Conservation (phyloP, 1,284 basidiomycete species). For the Neolentinus lepideus region DNA sequence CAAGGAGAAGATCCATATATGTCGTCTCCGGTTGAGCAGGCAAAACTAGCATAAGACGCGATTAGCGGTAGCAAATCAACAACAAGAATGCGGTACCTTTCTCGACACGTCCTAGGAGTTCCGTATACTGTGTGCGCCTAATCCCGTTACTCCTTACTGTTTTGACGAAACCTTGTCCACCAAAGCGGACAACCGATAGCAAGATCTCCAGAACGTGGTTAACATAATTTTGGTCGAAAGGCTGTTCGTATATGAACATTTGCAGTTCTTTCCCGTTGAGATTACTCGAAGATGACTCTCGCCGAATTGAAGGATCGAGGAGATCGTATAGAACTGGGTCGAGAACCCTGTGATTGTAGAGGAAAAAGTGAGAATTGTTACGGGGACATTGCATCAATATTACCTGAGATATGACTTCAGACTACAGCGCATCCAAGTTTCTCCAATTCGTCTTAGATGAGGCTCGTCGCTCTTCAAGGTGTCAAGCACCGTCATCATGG, state of each 20-base stretch:
- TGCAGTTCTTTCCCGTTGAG: conserved; percentile 62
- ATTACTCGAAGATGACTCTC: conserved; percentile 39
- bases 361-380: conserved; percentile 5
- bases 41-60: neutral
- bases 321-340: conserved; percentile 84
- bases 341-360: conserved; percentile 49
- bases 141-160: conserved; percentile 54
- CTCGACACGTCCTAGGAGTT: conserved; percentile 52
- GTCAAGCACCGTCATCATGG: conserved; percentile 85
- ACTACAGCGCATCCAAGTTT: conserved; percentile 94
- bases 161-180: conserved; percentile 81
- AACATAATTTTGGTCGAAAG: conserved; percentile 73
- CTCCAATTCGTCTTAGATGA: conserved; percentile 66
- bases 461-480: conserved; percentile 74
- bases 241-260: conserved; percentile 60
- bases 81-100: conserved; percentile 32
- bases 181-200: conserved; percentile 75
- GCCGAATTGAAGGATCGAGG: conserved; percentile 59
- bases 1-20: conserved; percentile 71
- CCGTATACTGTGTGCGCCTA: conserved; percentile 53
- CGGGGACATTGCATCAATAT: conserved; percentile 10
- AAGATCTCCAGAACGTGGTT: conserved; percentile 73
- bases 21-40: conserved; percentile 47
- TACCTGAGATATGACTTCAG: conserved; percentile 87
- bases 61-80: neutral